Base-by-base conservation (phyloP, 495 filamentous ascomycete genomes). In the Aspergillus incahuasiensis region DNA sequence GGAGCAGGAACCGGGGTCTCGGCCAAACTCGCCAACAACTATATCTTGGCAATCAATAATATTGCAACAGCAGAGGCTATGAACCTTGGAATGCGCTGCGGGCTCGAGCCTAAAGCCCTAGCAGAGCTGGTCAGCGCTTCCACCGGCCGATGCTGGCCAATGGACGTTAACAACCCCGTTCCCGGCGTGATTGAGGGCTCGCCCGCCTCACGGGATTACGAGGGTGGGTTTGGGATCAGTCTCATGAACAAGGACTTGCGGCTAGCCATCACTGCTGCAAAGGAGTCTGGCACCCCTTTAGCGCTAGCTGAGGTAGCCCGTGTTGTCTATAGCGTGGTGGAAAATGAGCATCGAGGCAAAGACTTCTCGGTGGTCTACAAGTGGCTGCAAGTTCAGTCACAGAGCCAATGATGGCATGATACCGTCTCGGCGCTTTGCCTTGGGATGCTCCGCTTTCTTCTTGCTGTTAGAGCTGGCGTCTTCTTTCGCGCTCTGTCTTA, bases 41-140 rank as follows among this genome's bases (percentile, higher is more conserved):
- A 96, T 66, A 83, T 96, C 38, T 77, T 97, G 11, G 90, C 90
- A 2, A 85, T 97, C 54, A 92, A 89, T 68, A 97, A 96, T 64
- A 92, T 97, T 60, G 92, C 89, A 2, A 91, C 89, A 0, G 87
- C 88, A 0, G 92, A 97, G 70, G 92, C 90, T 0, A 95, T 97
- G 91, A 91, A 91, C 58, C 81, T 97, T 18, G 92, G 90, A 22
- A 82, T 92, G 19, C 83, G 82, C 57, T 89, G 86, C 79, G 92
- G 92, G 1, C 79, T 97, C 9, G 88, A 96, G 52, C 84, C 88
- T 11, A 86, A 87, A 63, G 82, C 83, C 1, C 72, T 97, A 13
- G 89, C 87, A 1, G 80, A 83, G 38, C 77, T 97, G 70, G 87
- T 96, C 68, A 96, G 94, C 65, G 82, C 85, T 18, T 89, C 86